Base-by-base conservation (phyloP, 768 basidiomycete species). In the Boletus vinaceobasis region DNA sequence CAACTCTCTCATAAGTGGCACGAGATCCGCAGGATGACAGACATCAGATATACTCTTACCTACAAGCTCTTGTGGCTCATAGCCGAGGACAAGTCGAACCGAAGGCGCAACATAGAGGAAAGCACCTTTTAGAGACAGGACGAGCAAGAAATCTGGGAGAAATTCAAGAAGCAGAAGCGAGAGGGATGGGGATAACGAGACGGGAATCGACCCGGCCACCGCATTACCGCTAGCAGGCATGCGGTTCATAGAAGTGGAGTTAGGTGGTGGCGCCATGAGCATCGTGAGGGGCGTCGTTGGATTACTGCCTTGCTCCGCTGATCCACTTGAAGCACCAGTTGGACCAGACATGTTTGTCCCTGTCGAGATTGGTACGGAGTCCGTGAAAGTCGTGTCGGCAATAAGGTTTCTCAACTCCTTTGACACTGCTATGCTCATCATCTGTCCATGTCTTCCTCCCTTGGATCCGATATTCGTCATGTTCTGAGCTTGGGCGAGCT, bases 71-170 rank as follows among this genome's bases (percentile, higher is more conserved):
- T 83, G 77, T 2, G 94, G 86, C 26, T 88, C 84, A 73, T 95
- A 97, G 36, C 95, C 95, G 35, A 98, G 79, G 10, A 93, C 83
- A 29, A 81, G 75, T 11, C 80, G 74, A 19, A 96, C 84, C 26
- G 87, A 82, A 1, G 93, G 93, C 0, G 93, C 90, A 48, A 93
- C 90, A 68, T 97, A 99, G 45, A 96, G 84, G 71, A 98, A 93
- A 15, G 81, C 78, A 29, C 96, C 96, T 66, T 98, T 95, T 61
- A 97, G 83, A 3, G 90, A 93, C 38, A 99, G 78, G 50, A 98
- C 94, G 65, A 90, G 88, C 23, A 97, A 75, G 67, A 96, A 91
- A 68, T 98, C 96, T 3, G 86, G 84, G 6, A 76, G 71, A 29
- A 75, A 73, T 62, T 82, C 80, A 51, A 90, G 80, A 42, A 91